These are phyloP conservation scores for Purshia tridentata DNA, from an alignment of 306 rosid genomes.

Conservation along the genomic window DNA sequence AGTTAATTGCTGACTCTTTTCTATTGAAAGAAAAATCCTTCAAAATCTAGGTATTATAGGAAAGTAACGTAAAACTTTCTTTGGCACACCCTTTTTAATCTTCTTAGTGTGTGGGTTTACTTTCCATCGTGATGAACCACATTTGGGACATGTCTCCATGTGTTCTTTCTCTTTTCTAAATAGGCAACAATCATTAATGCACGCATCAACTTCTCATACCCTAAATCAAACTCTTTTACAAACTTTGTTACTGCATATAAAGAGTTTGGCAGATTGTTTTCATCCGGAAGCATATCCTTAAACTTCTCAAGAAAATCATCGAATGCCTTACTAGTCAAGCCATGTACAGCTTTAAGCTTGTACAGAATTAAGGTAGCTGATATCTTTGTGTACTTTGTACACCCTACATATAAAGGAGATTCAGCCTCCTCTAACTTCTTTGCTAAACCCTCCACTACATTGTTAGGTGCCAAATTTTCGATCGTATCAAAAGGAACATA, in stretches of 20 bases:
- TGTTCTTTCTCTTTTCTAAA: not conserved
- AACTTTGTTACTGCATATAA: not conserved
- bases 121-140: not conserved
- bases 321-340: too few species aligned
- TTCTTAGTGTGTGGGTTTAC: not conserved
- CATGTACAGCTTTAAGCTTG: too few species aligned
- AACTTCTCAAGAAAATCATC: not conserved
- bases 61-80: not conserved
- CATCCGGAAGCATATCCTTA: not conserved
- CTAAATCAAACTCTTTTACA: too few species aligned
- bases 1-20: too few species aligned
- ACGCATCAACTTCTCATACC: not conserved
- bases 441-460: not conserved
- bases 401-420: not conserved
- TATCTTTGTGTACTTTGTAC: not conserved
- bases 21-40: too few species aligned
- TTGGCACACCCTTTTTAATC: not conserved
- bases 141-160: not conserved
- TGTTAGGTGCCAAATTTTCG: too few species aligned
- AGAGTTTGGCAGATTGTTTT: not conserved
- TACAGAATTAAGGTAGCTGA: not conserved
- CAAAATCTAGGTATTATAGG: not conserved
- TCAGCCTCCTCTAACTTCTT: not conserved
- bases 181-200: not conserved
- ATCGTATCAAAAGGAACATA: too few species aligned